These are phyloP conservation scores for Chrysoporthe puriensis DNA, from an alignment of 2,329 filamentous ascomycete genomes.

Conservation along the genomic window DNA sequence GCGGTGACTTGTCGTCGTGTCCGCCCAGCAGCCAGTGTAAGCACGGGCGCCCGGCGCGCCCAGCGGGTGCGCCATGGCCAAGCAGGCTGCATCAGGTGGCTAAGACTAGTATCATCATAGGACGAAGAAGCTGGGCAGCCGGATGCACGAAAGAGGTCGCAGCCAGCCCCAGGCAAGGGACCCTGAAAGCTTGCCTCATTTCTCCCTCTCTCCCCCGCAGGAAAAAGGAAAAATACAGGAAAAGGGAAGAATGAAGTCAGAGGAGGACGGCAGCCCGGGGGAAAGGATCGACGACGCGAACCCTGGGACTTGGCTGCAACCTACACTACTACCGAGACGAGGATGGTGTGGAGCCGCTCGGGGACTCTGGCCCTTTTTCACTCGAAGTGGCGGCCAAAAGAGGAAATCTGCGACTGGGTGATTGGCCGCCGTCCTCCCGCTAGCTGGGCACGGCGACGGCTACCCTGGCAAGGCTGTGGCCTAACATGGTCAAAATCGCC, in stretches of 20 bases:
- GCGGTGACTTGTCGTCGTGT: background rate
- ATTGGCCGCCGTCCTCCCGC: conserved; percentile 1
- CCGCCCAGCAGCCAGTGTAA: too few species aligned
- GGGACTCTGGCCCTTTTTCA: conserved; percentile 21
- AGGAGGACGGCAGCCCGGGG: background rate
- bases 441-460: background rate
- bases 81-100: too few species aligned
- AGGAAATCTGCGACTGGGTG: background rate
- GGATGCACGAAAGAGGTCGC: background rate
- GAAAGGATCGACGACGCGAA: background rate
- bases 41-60: too few species aligned
- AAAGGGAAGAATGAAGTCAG: conserved; percentile 6
- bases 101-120: too few species aligned
- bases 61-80: too few species aligned
- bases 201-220: background rate
- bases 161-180: background rate
- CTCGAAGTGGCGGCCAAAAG: background rate
- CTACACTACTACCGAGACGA: background rate
- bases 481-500: conserved; percentile 23
- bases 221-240: background rate
- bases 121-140: background rate
- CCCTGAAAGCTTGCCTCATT: background rate
- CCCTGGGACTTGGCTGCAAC: background rate
- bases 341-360: conserved; percentile 23
- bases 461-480: background rate